These are phyloP conservation scores for Tolypocladium paradoxum DNA, from an alignment of 2,329 filamentous ascomycete genomes.

Conservation along the genomic window DNA sequence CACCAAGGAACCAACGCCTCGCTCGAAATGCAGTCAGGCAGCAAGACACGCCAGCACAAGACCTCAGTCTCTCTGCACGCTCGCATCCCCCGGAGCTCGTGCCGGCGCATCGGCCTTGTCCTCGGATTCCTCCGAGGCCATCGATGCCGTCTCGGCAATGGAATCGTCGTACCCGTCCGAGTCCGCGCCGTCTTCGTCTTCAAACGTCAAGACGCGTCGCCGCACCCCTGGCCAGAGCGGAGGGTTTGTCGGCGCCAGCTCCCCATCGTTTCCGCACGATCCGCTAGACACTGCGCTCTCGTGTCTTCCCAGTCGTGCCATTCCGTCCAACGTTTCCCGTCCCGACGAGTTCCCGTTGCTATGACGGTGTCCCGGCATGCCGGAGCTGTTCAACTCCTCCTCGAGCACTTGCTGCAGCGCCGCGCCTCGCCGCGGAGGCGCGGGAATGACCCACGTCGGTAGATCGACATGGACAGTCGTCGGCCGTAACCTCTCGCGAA, in stretches of 20 bases:
- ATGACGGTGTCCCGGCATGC: conserved; percentile 2
- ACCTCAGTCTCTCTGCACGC: neutral
- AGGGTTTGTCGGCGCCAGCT: conserved; percentile 22
- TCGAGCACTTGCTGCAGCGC: conserved; percentile 46
- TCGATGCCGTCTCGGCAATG: conserved; percentile 17
- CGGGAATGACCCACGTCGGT: conserved; percentile 50
- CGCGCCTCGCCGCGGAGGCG: conserved; percentile 46
- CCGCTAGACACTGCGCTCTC: conserved; percentile 10
- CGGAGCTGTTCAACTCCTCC: conserved; percentile 28
- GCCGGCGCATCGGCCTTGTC: conserved; percentile 7
- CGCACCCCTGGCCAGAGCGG: conserved; percentile 33
- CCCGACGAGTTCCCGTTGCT: conserved; percentile 15
- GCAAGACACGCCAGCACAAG: neutral
- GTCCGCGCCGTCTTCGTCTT: conserved; percentile 23
- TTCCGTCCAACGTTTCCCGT: neutral
- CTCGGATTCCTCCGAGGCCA: conserved; percentile 14
- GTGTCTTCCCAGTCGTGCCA: conserved; percentile 8
- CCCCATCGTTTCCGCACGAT: conserved; percentile 12
- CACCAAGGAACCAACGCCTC: neutral
- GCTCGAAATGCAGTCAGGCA: neutral
- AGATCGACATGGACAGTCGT: conserved; percentile 43
- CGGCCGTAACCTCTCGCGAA: conserved; percentile 45
- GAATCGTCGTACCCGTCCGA: conserved; percentile 12
- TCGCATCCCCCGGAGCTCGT: neutral
- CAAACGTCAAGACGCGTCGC: conserved; percentile 16